Base-by-base conservation (phyloP, 768 basidiomycete genomes). In the Boletus tylopilopsis region DNA sequence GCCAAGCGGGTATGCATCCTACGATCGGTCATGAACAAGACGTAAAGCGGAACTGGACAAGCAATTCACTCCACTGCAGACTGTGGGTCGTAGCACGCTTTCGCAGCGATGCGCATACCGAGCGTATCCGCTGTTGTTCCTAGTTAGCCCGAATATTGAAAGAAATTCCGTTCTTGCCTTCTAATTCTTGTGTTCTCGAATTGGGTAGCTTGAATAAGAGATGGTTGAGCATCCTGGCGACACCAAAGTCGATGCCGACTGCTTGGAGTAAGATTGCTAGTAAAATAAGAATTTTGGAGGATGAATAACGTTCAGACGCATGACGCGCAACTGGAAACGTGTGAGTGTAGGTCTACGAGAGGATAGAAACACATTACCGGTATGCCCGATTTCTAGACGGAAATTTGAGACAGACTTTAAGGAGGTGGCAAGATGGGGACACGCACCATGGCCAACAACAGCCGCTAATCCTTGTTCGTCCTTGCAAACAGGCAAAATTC, bases 401-500 rank as follows among this genome's bases (percentile, higher is more conserved):
- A 43, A 18, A 47, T 46, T 50, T 42, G 38, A 48, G 37, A 39
- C 16, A 29, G 11, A 16, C 25, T 34, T 43, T 12, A 23, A 12
- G 19, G 30, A 33, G 32, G 36, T 12, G 15, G 23, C 45, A 18
- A 41, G 36, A 42, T 33, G 12, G 8, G 10, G 39, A 23, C 22
- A 21, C 50, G 30, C 46, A 88, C 92, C 91, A 64, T 96, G 94
- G 1, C 88, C 81, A 3, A 97, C 69, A 2, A 96, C 85, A 16
- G 85, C 84, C 1, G 94, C 90, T 0, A 97, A 71, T 0, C 90
- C 91, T 58, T 87, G 78, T 56, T 93, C 90, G 53, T 91, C 83
- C 52, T 71, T 72, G 39, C 83, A 84, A 6, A 94, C 70, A 0
- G 88, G 90, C 4, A 96, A 66, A 30, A 96, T 90, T 0, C 94